Evolutionary conservation across 2,329 filamentous ascomycete genomes (phyloP).

Genomic region (Ceratocystis papillata): DNA sequence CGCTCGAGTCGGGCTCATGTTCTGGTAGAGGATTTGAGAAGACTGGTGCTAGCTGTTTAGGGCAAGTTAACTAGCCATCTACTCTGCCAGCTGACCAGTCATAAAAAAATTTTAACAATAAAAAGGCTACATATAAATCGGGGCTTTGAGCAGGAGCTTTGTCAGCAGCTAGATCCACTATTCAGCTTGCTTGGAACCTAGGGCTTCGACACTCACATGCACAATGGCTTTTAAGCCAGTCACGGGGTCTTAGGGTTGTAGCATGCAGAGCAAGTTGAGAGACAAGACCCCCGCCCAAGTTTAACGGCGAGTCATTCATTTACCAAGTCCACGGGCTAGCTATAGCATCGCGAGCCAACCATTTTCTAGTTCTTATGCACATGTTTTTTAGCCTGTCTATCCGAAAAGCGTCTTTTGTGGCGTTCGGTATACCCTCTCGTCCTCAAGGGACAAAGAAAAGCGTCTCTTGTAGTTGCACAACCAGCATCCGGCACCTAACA

Average conservation of each 20-base stretch:
- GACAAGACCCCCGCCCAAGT: not conserved
- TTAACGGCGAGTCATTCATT: not conserved
- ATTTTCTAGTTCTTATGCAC: not conserved
- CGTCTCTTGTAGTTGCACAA: not conserved
- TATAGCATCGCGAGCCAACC: not conserved
- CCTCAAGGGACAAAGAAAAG: not conserved
- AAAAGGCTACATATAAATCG: not conserved
- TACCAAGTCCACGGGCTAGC: no score
- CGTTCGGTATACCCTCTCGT: not conserved
- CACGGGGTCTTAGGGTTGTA: not conserved
- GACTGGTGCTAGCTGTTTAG: no score
- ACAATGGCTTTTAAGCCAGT: not conserved
- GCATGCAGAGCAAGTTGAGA: not conserved
- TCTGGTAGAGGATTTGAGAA: no score
- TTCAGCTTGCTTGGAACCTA: slow-evolving; percentile 10
- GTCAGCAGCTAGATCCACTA: not conserved
- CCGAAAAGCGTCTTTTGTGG: not conserved
- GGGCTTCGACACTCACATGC: not conserved
- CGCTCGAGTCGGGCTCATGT: no score
- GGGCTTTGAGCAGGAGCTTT: not conserved
- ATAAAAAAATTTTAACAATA: not conserved
- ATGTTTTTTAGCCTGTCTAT: not conserved
- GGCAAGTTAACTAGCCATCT: no score
- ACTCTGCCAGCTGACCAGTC: not conserved
- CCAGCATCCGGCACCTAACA: no score